A percentile compares a stretch with the other conserved stretches of the same genome.
Evolutionary conservation across 768 basidiomycete genomes (phyloP).

Genomic region (Hemileccinum impolitum): DNA sequence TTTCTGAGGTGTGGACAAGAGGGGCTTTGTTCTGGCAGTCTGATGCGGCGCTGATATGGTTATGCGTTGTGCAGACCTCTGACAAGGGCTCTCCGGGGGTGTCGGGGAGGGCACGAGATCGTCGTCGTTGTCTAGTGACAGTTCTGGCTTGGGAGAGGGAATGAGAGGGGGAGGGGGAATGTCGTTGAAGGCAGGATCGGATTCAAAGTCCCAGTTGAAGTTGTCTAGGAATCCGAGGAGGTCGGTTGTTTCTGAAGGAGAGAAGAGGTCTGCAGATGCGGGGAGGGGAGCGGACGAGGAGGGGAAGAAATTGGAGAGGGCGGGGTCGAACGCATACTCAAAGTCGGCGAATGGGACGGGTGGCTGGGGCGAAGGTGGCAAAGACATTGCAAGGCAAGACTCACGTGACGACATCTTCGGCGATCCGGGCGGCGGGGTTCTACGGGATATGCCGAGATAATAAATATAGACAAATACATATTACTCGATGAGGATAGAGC

Average conservation of each 20-base stretch:
- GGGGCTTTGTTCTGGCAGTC: slow-evolving; percentile 49
- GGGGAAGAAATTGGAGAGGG: slow-evolving; percentile 51
- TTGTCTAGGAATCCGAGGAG: slow-evolving; percentile 81
- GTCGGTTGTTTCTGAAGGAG: slow-evolving; percentile 72
- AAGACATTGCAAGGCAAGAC: slow-evolving; percentile 22
- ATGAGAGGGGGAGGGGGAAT: slow-evolving; percentile 4
- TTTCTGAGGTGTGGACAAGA: slow-evolving; percentile 82
- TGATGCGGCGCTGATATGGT: slow-evolving; percentile 23
- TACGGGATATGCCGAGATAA: slow-evolving; percentile 19
- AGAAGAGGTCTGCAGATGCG: slow-evolving; percentile 74
- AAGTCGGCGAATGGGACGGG: slow-evolving; percentile 66
- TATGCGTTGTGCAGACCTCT: slow-evolving; percentile 23
- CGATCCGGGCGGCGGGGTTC: background rate
- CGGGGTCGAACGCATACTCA: slow-evolving; percentile 67
- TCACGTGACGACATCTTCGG: slow-evolving; percentile 3
- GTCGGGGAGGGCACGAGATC: slow-evolving; percentile 3
- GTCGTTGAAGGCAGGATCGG: slow-evolving; percentile 30
- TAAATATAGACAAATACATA: slow-evolving; percentile 27
- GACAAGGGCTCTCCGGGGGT: slow-evolving; percentile 12
- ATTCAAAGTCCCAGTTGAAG: slow-evolving; percentile 64
- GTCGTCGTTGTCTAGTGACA: slow-evolving; percentile 8
- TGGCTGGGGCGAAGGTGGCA: slow-evolving; percentile 36
- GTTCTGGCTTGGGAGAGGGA: slow-evolving; percentile 5
- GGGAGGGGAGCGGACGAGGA: slow-evolving; percentile 62
- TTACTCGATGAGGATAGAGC: slow-evolving; percentile 24